These are phyloP conservation scores for Mimosa pudica DNA, from an alignment of 306 rosid species.

Conservation along the genomic window DNA sequence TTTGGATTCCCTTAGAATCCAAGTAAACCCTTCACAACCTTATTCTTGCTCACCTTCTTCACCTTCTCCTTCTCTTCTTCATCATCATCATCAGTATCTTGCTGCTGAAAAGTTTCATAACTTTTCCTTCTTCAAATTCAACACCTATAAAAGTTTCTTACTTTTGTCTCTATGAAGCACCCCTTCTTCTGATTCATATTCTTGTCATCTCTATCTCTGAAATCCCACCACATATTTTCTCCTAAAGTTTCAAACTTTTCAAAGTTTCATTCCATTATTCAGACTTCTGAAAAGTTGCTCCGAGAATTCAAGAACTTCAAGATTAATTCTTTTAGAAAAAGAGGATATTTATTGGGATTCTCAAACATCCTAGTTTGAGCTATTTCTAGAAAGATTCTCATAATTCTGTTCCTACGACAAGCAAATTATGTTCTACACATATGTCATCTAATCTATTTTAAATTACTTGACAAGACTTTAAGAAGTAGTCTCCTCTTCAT, in stretches of 20 bases:
- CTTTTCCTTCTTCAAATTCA: conserved; percentile 2
- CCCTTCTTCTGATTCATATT: conserved; percentile 34
- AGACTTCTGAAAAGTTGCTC: neutral
- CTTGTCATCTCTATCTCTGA: neutral
- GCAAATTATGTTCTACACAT: neutral
- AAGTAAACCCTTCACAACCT: conserved; percentile 59
- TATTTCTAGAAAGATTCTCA: conserved; percentile 12
- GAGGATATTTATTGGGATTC: neutral
- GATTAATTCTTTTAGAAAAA: neutral
- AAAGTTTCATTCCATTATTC: neutral
- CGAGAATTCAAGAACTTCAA: conserved; percentile 14
- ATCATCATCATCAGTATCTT: neutral
- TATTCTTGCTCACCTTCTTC: conserved; percentile 82
- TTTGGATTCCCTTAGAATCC: conserved; percentile 73
- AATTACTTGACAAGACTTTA: neutral
- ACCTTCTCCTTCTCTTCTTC: conserved; percentile 47
- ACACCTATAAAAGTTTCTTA: neutral
- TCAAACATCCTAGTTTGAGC: conserved; percentile 19
- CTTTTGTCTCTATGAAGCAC: neutral
- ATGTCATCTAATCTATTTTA: neutral
- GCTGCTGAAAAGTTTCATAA: neutral
- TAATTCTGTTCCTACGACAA: neutral
- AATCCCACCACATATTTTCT: conserved; percentile 6
- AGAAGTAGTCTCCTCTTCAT: neutral
- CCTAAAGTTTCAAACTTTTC: neutral